These are phyloP conservation scores for Calonectria leucothoes DNA, from an alignment of 2,329 filamentous ascomycete species.

Conservation along the genomic window DNA sequence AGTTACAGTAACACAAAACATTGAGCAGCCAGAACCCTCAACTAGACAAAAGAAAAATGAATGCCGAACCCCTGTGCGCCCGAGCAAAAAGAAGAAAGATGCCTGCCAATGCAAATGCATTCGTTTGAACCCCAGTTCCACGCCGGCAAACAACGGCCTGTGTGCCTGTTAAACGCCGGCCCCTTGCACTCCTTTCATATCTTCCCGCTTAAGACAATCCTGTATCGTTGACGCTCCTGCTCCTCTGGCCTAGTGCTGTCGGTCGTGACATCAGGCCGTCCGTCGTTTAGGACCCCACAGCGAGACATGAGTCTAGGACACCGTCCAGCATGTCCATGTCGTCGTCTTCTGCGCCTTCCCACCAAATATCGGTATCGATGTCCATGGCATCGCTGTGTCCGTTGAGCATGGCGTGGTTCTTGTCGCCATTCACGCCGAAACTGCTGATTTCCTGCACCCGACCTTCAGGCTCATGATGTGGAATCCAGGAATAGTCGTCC, in stretches of 20 bases:
- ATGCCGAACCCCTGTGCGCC: constrained; percentile 35
- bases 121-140: constrained; percentile 26
- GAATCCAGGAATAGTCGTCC: constrained; percentile 68
- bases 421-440: constrained; percentile 49
- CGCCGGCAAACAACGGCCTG: constrained; percentile 20
- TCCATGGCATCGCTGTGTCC: constrained; percentile 69
- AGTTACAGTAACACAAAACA: constrained; percentile 29
- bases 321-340: constrained; percentile 66
- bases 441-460: constrained; percentile 44
- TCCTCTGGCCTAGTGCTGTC: neutral
- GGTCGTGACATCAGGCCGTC: neutral
- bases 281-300: constrained; percentile 53
- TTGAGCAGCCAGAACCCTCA: constrained; percentile 4
- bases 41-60: constrained; percentile 20
- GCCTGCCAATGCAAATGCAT: constrained; percentile 39
- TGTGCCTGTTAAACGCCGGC: constrained; percentile 40
- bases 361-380: constrained; percentile 67
- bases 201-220: neutral
- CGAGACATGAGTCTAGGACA: constrained; percentile 68
- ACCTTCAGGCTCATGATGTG: constrained; percentile 47
- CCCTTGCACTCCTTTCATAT: constrained; percentile 36
- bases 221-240: neutral
- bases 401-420: constrained; percentile 56
- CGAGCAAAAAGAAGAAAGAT: constrained; percentile 35
- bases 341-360: constrained; percentile 68